Conservation (phyloP, 495 filamentous ascomycete genomes). For the Penicillium samsonianum region DNA sequence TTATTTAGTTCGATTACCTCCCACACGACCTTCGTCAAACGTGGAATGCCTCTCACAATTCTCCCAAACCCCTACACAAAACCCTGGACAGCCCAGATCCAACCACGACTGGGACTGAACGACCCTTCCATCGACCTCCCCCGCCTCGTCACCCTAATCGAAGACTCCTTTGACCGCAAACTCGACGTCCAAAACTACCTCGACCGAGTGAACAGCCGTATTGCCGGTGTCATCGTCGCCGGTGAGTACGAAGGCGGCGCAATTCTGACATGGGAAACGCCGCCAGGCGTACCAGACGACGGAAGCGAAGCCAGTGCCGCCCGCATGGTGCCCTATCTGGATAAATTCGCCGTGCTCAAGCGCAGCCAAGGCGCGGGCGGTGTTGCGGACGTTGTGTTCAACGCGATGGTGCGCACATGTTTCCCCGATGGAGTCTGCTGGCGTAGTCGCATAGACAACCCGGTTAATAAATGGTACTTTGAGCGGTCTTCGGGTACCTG, state of each 20-base stretch:
- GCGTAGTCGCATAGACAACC: slow-evolving; percentile 78
- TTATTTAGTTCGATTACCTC: slow-evolving; percentile 36
- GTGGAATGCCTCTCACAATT: slow-evolving; percentile 84
- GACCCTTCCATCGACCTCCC: slow-evolving; percentile 81
- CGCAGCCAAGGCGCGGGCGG: slow-evolving; percentile 86
- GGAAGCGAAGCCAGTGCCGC: slow-evolving; percentile 50
- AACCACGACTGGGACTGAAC: slow-evolving; percentile 61
- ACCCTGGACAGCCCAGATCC: slow-evolving; percentile 66
- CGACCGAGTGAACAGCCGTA: slow-evolving; percentile 66
- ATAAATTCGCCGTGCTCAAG: slow-evolving; percentile 95
- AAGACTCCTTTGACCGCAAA: slow-evolving; percentile 88
- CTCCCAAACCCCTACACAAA: slow-evolving; percentile 65
- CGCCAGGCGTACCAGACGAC: slow-evolving; percentile 56
- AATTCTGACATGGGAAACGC: slow-evolving; percentile 90
- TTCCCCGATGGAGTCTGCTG: slow-evolving; percentile 82
- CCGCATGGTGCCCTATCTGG: slow-evolving; percentile 84
- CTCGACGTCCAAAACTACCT: slow-evolving; percentile 85
- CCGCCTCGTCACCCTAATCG: slow-evolving; percentile 81
- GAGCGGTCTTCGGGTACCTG: slow-evolving; percentile 80
- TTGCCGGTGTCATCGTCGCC: slow-evolving; percentile 91
- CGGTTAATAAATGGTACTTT: slow-evolving; percentile 95
- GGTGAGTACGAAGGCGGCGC: slow-evolving; percentile 97
- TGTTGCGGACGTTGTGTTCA: slow-evolving; percentile 94
- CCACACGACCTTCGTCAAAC: slow-evolving; percentile 81
- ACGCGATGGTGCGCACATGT: slow-evolving; percentile 85